Base-by-base conservation (phyloP, 805 yeast species). In the Candida schatavii region DNA sequence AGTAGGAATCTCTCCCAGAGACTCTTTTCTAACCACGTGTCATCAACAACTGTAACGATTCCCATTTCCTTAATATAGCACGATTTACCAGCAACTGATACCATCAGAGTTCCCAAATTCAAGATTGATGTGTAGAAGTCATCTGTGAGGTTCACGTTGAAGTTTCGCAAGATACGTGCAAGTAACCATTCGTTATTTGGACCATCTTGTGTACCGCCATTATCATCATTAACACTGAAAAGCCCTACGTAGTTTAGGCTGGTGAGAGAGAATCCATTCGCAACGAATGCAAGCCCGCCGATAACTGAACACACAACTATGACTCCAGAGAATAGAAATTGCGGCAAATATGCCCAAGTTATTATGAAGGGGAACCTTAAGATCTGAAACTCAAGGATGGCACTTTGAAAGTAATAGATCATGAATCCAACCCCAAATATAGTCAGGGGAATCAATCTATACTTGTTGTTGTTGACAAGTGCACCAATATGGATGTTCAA, bases 121-220 rank as follows among this genome's bases (percentile, higher is more conserved):
- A 77, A 66, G 40, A 81, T 60, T 0, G 81, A 77, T 1, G 85
- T 73, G 54, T 81, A 79, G 55, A 85, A 85, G 60, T 85, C 90
- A 52, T 83, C 88, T 25, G 69, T 55, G 43, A 75, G 48, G 53
- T 61, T 42, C 54, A 77, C 40, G 59, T 72, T 63, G 48, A 67
- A 58, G 54, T 68, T 48, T 46, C 40, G 35, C 19, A 51, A 28
- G 27, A 51, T 42, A 30, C 49, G 46, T 27, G 42, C 44, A 18
- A 32, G 51, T 47, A 26, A 31, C 52, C 59, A 15, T 52, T 44
- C 18, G 14, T 11, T 41, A 27, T 23, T 41, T 20, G 34, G 42
- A 41, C 23, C 30, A 42, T 46, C 54, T 6, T 54, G 38, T 56
- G 61, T 61, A 40, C 57, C 50, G 50, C 46, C 37, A 41, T 48